A percentile compares a stretch with the other conserved stretches of the same genome.
Evolutionary conservation across 306 rosid genomes (phyloP).

Genomic region (Acacia acuminata): DNA sequence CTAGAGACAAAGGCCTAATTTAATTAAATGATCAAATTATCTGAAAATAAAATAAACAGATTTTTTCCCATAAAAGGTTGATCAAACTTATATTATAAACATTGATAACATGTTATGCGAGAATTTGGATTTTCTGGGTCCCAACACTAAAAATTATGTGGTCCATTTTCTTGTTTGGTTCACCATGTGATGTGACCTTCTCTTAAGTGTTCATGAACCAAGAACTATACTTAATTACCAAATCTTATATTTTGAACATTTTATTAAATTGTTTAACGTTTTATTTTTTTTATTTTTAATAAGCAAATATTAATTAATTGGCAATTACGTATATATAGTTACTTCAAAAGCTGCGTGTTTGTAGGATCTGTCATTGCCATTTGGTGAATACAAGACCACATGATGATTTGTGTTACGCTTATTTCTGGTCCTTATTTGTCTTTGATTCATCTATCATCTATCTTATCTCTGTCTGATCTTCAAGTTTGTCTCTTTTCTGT

Average conservation of each 20-base stretch:
- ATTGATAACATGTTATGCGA: not conserved
- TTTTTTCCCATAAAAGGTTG: not conserved
- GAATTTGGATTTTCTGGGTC: not conserved
- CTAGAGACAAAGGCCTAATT: not conserved
- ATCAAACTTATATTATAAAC: not conserved
- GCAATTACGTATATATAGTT: not conserved
- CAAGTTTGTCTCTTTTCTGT: constrained; percentile 12
- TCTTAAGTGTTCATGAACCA: not conserved
- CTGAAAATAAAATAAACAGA: not conserved
- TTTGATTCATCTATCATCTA: not conserved
- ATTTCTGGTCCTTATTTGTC: not conserved
- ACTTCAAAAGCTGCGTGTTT: not conserved
- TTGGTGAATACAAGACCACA: constrained; percentile 2
- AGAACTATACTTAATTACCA: not conserved
- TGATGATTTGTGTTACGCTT: not conserved
- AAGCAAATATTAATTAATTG: not conserved
- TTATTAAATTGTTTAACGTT: not conserved
- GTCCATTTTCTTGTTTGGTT: not conserved
- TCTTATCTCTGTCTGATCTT: not conserved
- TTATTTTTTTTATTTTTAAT: not conserved
- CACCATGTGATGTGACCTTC: not conserved
- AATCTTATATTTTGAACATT: not conserved
- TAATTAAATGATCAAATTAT: not conserved
- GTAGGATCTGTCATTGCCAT: constrained; percentile 4
- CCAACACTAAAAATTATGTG: not conserved